Percentiles rank a stretch among this genome's conserved stretches.
Evolutionary conservation across 495 filamentous ascomycete species (phyloP).

Genomic region (Penicillium antarcticum): DNA sequence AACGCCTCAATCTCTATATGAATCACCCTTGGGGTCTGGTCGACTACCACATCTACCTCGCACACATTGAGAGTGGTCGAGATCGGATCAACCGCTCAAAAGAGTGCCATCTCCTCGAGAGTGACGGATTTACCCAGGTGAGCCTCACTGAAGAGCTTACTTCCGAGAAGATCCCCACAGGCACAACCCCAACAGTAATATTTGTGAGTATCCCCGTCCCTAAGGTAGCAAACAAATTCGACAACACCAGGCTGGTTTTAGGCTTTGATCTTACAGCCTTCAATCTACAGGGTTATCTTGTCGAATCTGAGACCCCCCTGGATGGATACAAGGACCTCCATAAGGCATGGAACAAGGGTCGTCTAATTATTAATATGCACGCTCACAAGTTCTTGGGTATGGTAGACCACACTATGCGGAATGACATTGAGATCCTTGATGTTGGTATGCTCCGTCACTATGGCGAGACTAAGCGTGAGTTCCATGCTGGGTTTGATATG

Average conservation of each 20-base stretch:
- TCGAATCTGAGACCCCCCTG: slow-evolving; percentile 22
- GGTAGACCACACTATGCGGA: slow-evolving; percentile 3
- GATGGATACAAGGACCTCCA: slow-evolving; percentile 22
- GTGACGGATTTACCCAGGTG: slow-evolving; percentile 21
- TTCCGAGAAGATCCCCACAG: slow-evolving; percentile 3
- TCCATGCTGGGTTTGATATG: slow-evolving; percentile 31
- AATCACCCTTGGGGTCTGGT: slow-evolving; percentile 31
- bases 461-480: slow-evolving; percentile 1
- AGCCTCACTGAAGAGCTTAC: slow-evolving; percentile 17
- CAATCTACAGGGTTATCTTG: slow-evolving; percentile 27
- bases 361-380: slow-evolving; percentile 13
- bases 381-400: slow-evolving; percentile 11
- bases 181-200: slow-evolving; percentile 17
- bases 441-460: slow-evolving; percentile 14
- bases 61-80: slow-evolving; percentile 17
- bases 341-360: slow-evolving; percentile 26
- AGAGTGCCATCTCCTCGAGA: slow-evolving; percentile 23
- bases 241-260: slow-evolving; percentile 23
- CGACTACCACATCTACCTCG: slow-evolving; percentile 36
- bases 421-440: slow-evolving; percentile 1
- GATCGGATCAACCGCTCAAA: slow-evolving; percentile 11
- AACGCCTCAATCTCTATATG: neutral
- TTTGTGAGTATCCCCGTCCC: slow-evolving; percentile 30
- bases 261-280: slow-evolving; percentile 24
- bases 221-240: slow-evolving; percentile 5